Conservation (phyloP, 306 rosid species). For the Morella rubra region DNA sequence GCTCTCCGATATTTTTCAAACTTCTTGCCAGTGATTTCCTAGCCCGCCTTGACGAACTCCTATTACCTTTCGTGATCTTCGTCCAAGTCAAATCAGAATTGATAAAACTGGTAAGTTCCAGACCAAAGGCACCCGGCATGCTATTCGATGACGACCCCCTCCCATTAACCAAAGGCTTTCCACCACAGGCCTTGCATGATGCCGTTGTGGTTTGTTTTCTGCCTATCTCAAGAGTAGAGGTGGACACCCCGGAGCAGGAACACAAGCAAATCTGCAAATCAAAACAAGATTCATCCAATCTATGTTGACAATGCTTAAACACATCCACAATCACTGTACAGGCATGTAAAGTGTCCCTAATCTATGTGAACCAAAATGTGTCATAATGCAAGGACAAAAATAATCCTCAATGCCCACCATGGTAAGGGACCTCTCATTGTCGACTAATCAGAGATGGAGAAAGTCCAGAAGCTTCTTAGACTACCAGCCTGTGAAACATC, state of each 20-base stretch:
- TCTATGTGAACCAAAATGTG: background rate
- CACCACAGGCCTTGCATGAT: slow-evolving; percentile 4
- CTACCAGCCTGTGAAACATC: slow-evolving; percentile 16
- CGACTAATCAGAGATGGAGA: slow-evolving; percentile 8
- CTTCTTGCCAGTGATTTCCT: background rate
- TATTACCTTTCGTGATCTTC: background rate
- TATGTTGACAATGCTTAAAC: background rate
- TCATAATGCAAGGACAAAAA: slow-evolving; percentile 4
- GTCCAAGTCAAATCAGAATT: slow-evolving; percentile 7
- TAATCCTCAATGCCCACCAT: slow-evolving; percentile 12
- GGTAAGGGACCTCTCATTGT: slow-evolving; percentile 1
- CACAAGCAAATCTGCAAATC: slow-evolving; percentile 7
- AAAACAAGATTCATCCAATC: slow-evolving; percentile 8
- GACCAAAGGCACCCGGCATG: slow-evolving; percentile 6
- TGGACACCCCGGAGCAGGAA: slow-evolving; percentile 3
- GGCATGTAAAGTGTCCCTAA: background rate
- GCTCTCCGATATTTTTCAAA: background rate
- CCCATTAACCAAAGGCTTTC: slow-evolving; percentile 13
- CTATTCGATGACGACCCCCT: background rate
- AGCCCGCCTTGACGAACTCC: slow-evolving; percentile 9
- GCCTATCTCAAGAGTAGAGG: slow-evolving; percentile 3
- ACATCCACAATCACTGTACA: background rate
- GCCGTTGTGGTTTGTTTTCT: background rate
- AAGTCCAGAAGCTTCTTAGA: slow-evolving; percentile 10
- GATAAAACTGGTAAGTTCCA: slow-evolving; percentile 8